Percentiles rank a stretch among this genome's conserved stretches.
Conservation (phyloP, 1,284 basidiomycete genomes). For the Prillingera fragicola region DNA sequence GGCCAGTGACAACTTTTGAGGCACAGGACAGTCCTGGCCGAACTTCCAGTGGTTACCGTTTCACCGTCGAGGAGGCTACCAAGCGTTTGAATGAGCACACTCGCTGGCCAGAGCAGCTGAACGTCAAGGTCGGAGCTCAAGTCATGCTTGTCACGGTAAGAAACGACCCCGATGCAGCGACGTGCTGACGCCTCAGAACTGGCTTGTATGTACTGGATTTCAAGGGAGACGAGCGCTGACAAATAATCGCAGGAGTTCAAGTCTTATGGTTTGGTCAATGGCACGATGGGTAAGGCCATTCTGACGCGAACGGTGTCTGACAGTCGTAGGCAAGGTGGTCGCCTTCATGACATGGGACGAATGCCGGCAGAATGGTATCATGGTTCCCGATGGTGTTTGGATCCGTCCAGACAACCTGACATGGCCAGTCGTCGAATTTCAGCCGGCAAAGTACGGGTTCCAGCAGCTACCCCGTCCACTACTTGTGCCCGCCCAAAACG, state of each 20-base stretch:
- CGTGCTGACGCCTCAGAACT: no score
- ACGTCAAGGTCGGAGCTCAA: slow-evolving; percentile 32
- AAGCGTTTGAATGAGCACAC: slow-evolving; percentile 25
- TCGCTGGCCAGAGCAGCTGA: slow-evolving; percentile 24
- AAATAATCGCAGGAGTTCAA: no score
- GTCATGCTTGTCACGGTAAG: slow-evolving; percentile 40
- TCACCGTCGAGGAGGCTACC: slow-evolving; percentile 21
- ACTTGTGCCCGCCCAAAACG: not conserved
- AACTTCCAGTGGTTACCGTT: slow-evolving; percentile 15
- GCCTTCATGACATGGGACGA: slow-evolving; percentile 4
- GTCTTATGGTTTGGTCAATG: slow-evolving; percentile 13
- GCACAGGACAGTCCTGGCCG: slow-evolving; percentile 23
- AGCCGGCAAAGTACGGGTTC: slow-evolving; percentile 8
- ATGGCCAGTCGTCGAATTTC: slow-evolving; percentile 35
- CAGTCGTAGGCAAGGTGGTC: slow-evolving; percentile 8
- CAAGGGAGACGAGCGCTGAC: slow-evolving; percentile 10
- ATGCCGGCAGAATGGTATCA: not conserved
- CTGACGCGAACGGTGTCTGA: slow-evolving; percentile 2
- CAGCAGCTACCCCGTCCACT: not conserved
- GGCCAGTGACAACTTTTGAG: slow-evolving; percentile 11
- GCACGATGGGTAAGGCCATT: slow-evolving; percentile 6
- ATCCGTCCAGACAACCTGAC: slow-evolving; percentile 1
- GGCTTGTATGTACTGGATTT: slow-evolving; percentile 20
- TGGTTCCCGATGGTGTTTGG: not conserved
- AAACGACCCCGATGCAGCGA: no score